These are phyloP conservation scores for Candida coleopterorum DNA, from an alignment of 805 yeast genomes.

Conservation along the genomic window DNA sequence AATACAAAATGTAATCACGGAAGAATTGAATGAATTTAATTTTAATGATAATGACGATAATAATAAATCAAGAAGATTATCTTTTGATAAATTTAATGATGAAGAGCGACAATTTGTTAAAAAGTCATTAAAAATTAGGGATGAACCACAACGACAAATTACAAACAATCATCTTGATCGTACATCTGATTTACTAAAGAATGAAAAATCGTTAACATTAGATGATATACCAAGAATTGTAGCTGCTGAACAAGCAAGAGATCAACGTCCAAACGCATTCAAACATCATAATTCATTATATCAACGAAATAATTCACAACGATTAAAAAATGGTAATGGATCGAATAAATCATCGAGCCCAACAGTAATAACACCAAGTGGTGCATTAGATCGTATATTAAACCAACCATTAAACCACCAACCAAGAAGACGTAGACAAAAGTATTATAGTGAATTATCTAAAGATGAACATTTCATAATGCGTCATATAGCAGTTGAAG, in stretches of 20 bases:
- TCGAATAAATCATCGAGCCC: background rate
- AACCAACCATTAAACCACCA: constrained; percentile 3
- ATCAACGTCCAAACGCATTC: constrained; percentile 87
- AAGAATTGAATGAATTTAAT: constrained; percentile 10
- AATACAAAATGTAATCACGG: constrained; percentile 12
- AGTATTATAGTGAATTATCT: constrained; percentile 62
- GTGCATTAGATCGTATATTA: constrained; percentile 8
- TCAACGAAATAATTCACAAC: constrained; percentile 24
- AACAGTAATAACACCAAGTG: constrained; percentile 5
- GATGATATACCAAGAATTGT: constrained; percentile 97
- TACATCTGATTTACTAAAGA: constrained; percentile 66
- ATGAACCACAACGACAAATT: constrained; percentile 34
- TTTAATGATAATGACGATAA: constrained; percentile 1
- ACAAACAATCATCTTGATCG: constrained; percentile 45
- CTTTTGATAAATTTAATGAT: constrained; percentile 15
- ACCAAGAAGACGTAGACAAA: constrained; percentile 16
- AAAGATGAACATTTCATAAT: constrained; percentile 54
- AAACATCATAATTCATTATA: constrained; percentile 61
- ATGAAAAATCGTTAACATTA: constrained; percentile 80
- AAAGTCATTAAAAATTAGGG: constrained; percentile 26
- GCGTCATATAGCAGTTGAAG: constrained; percentile 55
- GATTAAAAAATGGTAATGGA: constrained; percentile 4
- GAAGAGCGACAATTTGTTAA: constrained; percentile 23
- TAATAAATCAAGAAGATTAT: constrained; percentile 6
- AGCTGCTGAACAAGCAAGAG: constrained; percentile 94